Base-by-base conservation (phyloP, 176 grass and related monocot genomes). In the Zea luxurians region DNA sequence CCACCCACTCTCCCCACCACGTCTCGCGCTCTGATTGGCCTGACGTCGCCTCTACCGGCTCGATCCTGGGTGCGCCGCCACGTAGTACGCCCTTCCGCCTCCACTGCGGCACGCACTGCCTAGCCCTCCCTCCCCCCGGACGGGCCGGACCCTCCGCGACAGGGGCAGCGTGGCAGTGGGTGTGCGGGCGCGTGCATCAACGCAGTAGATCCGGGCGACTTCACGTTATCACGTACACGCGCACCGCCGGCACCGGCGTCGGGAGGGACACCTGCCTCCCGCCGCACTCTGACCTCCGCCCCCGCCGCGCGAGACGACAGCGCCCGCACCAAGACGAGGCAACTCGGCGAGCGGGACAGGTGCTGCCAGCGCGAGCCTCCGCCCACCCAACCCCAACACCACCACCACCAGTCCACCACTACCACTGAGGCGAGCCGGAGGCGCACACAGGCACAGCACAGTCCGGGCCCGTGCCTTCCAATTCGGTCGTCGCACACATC, bases 191-290 rank as follows among this genome's bases (percentile, higher is more conserved):
- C 11, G 58, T 2, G 40, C 0, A 0, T 36, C 6, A 13, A 49
- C 64, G 70, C 77, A 86, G 62, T 68, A 21, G 60, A 85, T 80
- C 69, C n/a, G 40, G 48, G 18, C 1, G 10, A 0, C 27, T 27
- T 27, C 27, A 27, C 27, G 27, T 27, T 27, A 27, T 27, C 27
- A 36, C 46, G 38, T 41, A 58, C 7, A 20, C 6, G 55, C 37
- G 10, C 10, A 27, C 27, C 27, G 27, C 27, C 27, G 27, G 20
- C 68, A 60, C 61, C 69, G 83, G 36, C 58, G 66, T n/a, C 2
- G 75, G 48, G 15, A 57, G 11, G 40, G 75, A 85, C 83, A 80
- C 76, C 69, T 85, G 77, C 74, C 84, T 50, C 40, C 17, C 74
- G 66, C 66, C 75, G 83, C 75, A 73, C 83, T 71, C 66, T 64